Evolutionary conservation across 2,329 filamentous ascomycete species (phyloP), one percentile per base, ranked within the genome.

Genomic region (Clonostachys rhizophaga): DNA sequence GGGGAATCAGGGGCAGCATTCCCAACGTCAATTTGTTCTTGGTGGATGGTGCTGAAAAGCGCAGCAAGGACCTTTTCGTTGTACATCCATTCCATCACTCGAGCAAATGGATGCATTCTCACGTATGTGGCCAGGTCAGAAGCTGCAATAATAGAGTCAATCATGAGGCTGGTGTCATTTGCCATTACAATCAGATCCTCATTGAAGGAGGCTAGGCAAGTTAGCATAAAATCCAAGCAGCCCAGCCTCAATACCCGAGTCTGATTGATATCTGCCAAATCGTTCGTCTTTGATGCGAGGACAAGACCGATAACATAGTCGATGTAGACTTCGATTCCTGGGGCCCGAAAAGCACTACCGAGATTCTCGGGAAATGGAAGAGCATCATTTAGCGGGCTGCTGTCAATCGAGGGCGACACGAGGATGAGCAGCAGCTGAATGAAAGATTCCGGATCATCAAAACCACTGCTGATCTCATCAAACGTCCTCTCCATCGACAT

Each of bases 1-100:
- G 92, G 89, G 6, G 92, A 95, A 54, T 91, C 86, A 2, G 86
- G 81, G 5, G 83, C 72, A 11, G 89, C 81, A 55, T 81, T 83
- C 51, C 87, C 82, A 39, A 96, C 79, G 49, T 88, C 84, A 8
- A 78, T 73, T 14, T 86, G 70, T 54, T 92, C 82, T 61, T 95
- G 86, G 55, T 92, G 87, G 33, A 94, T 81, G 11, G 87, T 81
- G 48, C 81, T 77, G 64, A 96, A 92, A 3, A 99, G 69, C 13
- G 86, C 81, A 53, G 80, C 81, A 57, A 95, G 82, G 18, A 96
- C 89, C 53, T 87, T 89, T 58, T 95, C 89, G 61, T 95, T 96
- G 66, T 95, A 96, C 67, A 99, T 81, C 91, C 94, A 97, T 61
- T 99, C 94, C 88, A 97, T 96, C 14, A 95, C 86, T 49, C 95